Percentiles rank a stretch among this genome's conserved stretches.
Conservation (phyloP, 164 flowering plant species). For the Chimonanthus salicifolius region DNA sequence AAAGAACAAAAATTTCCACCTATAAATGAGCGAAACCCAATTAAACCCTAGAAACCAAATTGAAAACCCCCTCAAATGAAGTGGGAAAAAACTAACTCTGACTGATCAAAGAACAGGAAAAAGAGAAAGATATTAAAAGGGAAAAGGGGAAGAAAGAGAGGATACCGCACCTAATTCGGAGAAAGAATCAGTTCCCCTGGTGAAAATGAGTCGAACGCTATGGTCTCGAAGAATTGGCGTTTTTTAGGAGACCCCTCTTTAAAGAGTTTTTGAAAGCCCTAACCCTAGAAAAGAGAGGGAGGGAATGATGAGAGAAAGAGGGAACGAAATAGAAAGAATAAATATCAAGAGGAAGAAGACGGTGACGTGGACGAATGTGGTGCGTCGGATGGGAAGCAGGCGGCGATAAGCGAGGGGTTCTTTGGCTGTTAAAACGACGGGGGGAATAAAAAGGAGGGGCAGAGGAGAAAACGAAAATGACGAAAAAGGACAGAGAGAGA, state of each 20-base stretch:
- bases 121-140: slow-evolving; percentile 11
- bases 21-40: neutral
- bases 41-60: slow-evolving; percentile 4
- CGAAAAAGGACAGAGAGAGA: slow-evolving; percentile 7
- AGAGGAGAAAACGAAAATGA: neutral
- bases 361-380: slow-evolving; percentile 42
- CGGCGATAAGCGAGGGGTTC: neutral
- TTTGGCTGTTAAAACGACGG: neutral
- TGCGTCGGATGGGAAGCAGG: slow-evolving; percentile 20
- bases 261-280: slow-evolving; percentile 1
- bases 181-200: too few relatives aligned
- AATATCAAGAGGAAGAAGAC: slow-evolving; percentile 19
- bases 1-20: slow-evolving; percentile 1
- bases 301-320: neutral
- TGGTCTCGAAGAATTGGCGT: neutral
- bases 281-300: neutral
- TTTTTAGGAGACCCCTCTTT: neutral
- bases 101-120: neutral
- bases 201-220: too few relatives aligned
- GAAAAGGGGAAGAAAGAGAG: neutral
- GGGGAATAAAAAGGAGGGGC: neutral
- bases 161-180: too few relatives aligned
- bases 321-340: neutral
- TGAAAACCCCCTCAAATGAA: neutral
- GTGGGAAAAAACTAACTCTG: neutral